Conservation (phyloP, 1,139 yeast genomes). For the Magnusiomyces suaveolens region DNA sequence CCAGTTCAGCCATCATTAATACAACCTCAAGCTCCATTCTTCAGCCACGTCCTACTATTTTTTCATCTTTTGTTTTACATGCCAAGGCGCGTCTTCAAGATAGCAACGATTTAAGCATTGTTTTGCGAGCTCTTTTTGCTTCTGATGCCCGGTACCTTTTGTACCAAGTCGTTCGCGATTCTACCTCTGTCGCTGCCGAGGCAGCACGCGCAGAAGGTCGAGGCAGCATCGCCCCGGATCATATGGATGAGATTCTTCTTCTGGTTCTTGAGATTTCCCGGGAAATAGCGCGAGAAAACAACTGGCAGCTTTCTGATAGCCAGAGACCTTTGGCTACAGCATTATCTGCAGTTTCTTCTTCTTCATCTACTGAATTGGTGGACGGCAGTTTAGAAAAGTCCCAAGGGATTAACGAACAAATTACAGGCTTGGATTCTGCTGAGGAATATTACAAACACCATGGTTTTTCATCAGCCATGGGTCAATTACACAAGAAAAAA, state of each 20-base stretch:
- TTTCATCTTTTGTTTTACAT: background rate
- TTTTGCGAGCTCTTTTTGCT: background rate
- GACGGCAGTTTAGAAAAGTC: background rate
- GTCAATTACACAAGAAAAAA: no score
- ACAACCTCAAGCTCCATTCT: background rate
- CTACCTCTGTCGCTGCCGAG: background rate
- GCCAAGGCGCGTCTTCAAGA: background rate
- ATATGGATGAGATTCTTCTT: background rate
- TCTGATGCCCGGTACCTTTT: background rate
- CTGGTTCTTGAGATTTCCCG: background rate
- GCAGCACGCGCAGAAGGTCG: background rate
- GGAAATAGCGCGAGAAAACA: background rate
- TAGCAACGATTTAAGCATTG: background rate
- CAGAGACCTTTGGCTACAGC: background rate
- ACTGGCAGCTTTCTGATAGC: background rate
- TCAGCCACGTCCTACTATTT: background rate
- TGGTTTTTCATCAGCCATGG: no score
- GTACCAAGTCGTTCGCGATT: background rate
- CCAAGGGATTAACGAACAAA: no score
- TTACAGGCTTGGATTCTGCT: background rate
- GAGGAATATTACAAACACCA: no score
- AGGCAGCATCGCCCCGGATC: background rate
- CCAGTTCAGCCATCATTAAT: no score
- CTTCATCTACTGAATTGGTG: background rate
- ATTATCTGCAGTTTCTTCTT: background rate